Base-by-base conservation (phyloP, 345 rosid species). In the Crucihimalaya himalaica region DNA sequence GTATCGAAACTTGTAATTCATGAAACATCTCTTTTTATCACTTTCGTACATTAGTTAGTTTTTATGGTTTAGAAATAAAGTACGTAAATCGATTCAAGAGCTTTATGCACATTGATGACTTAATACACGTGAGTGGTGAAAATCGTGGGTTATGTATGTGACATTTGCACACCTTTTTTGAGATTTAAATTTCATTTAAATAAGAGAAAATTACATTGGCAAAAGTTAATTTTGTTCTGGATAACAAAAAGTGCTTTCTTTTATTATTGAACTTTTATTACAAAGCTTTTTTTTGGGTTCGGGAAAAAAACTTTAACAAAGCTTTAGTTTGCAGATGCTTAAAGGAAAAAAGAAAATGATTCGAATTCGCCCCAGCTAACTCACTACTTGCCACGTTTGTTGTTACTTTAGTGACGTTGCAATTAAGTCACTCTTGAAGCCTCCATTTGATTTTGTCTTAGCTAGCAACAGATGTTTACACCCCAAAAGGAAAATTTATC, bases 281-380 rank as follows among this genome's bases (percentile, higher is more conserved):
- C 16, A 54, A 73, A 64, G 55, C 29, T 45, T 57, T 48, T 19
- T 46, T 18, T 18, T 16, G 1, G 2, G 11, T 16, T 20, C 14
- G 4, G 20, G 20, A 19, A 10, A 19, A 20, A 48, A 20, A 18
- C 25, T 57, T 57, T 9, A 32, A 34, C 27, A 34, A 58, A 58
- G 42, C 35, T 74, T 52, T 15, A n/a, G 51, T 59, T 75, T 75
- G 63, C 8, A 67, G 78, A 75, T 59, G 67, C 73, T 75, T 67
- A 67, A 75, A 67, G 68, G 63, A 29, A 75, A 62, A 71, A 74
- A 50, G 27, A 75, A 67, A 58, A 75, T 75, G 62, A 75, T 75
- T 75, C 63, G 50, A 7, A 75, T 51, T 66, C 68, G 35, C 62
- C 20, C 19, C 68, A 74, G 67, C 67, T 3, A 55, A 73, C 29